Percentiles rank a stretch among this genome's conserved stretches.
These are phyloP conservation scores for Coniochaeta sp. DNA, from an alignment of 2,329 filamentous ascomycete genomes.

Conservation along the genomic window DNA sequence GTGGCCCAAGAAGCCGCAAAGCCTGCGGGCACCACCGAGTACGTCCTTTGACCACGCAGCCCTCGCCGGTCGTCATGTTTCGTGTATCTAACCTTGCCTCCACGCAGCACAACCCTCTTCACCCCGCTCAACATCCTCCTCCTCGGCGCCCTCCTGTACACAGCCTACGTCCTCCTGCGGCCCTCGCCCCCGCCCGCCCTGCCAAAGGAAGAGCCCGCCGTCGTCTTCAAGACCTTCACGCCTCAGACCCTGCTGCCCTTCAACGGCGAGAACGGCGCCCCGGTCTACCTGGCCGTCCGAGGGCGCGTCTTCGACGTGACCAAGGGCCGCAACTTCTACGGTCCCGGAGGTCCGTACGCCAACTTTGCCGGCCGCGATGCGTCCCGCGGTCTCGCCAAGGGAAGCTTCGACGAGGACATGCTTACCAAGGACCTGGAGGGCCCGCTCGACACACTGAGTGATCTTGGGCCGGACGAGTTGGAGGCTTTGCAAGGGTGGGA, in stretches of 20 bases:
- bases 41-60: slow-evolving; percentile 8
- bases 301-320: slow-evolving; percentile 89
- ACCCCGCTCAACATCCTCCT: slow-evolving; percentile 60
- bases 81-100: slow-evolving; percentile 1
- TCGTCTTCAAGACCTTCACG: slow-evolving; percentile 63
- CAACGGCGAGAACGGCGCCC: slow-evolving; percentile 66
- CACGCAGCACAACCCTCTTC: slow-evolving; percentile 30
- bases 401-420: slow-evolving; percentile 94
- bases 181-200: slow-evolving; percentile 38
- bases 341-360: slow-evolving; percentile 86
- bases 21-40: slow-evolving; percentile 23
- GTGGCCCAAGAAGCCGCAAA: slow-evolving; percentile 45
- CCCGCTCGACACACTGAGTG: slow-evolving; percentile 69
- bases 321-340: slow-evolving; percentile 86
- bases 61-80: not conserved
- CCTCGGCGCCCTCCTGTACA: slow-evolving; percentile 46
- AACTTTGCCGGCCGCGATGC: slow-evolving; percentile 96
- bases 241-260: slow-evolving; percentile 76
- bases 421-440: slow-evolving; percentile 83
- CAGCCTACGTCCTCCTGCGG: slow-evolving; percentile 47
- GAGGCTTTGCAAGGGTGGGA: slow-evolving; percentile 88
- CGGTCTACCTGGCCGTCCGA: slow-evolving; percentile 86
- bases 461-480: slow-evolving; percentile 65
- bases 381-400: slow-evolving; percentile 75
- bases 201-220: slow-evolving; percentile 45